Evolutionary conservation across 139 green algal species (phyloP).

Genomic region (Zygnema circumcarinatum): DNA sequence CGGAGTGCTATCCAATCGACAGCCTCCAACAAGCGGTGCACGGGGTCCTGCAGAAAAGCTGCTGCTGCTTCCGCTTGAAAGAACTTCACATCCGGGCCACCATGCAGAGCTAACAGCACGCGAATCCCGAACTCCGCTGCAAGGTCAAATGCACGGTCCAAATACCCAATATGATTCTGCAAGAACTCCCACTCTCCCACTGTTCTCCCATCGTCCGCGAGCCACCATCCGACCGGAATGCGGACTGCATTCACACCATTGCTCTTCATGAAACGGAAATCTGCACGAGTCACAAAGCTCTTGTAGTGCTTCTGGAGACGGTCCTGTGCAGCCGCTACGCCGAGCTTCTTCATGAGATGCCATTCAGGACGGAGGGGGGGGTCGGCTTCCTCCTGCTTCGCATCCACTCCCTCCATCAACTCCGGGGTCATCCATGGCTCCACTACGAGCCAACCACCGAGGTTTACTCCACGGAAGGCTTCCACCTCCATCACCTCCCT

Average conservation of each 20-base stretch:
- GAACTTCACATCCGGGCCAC: not conserved
- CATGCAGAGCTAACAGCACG: not conserved
- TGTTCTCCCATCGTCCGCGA: not conserved
- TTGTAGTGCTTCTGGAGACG: not conserved
- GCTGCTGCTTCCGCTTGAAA: not conserved
- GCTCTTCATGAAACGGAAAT: not conserved
- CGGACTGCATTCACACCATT: conserved; percentile 36
- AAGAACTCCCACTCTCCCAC: not conserved
- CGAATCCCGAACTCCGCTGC: not conserved
- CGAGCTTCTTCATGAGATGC: not conserved
- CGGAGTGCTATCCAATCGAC: conserved; percentile 15
- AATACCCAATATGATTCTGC: not conserved
- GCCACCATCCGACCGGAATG: conserved; percentile 35
- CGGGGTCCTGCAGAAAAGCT: too few species aligned
- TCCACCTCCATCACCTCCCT: not conserved
- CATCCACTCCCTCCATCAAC: not conserved
- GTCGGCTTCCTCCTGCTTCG: not conserved
- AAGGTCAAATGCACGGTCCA: conserved; percentile 21
- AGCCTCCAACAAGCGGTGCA: not conserved
- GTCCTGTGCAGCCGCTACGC: not conserved
- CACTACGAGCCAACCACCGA: conserved; percentile 14
- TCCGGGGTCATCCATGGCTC: conserved; percentile 15
- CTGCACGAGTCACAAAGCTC: not conserved
- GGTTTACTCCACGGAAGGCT: not conserved
- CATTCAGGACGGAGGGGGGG: not conserved